phyloP scores from a whole-genome alignment of 2,329 filamentous ascomycete species.

The Exserohilum rostratum region DNA sequence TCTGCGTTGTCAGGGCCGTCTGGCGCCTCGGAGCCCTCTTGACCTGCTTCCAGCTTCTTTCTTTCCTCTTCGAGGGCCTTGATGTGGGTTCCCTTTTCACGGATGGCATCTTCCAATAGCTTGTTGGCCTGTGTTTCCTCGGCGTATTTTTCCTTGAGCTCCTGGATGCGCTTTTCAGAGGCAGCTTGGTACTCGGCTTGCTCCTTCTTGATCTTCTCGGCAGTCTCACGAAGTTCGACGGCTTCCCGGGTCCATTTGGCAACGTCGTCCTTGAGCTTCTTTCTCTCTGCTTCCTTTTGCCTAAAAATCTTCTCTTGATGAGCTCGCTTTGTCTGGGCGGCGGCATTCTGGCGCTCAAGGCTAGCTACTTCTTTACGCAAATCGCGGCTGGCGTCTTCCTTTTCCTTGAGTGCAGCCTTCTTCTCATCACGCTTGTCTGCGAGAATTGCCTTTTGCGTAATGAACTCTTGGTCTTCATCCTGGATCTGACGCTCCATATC shows the following conservation, averaged over 20 bases:
- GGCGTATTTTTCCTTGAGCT: conserved; percentile 49
- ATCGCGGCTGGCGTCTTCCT: conserved; percentile 87
- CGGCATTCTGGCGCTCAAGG: conserved; percentile 80
- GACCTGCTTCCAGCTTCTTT: conserved; percentile 58
- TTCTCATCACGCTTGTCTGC: conserved; percentile 80
- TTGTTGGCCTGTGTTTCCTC: conserved; percentile 58
- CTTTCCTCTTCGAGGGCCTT: conserved; percentile 75
- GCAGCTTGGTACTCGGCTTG: conserved; percentile 44
- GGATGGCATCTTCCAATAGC: conserved; percentile 73
- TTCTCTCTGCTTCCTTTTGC: conserved; percentile 71
- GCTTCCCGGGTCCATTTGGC: conserved; percentile 71
- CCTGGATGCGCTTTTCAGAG: conserved; percentile 50
- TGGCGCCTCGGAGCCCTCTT: conserved; percentile 50
- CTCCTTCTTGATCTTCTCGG: conserved; percentile 54
- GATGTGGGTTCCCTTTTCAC: conserved; percentile 71
- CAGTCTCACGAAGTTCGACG: conserved; percentile 59
- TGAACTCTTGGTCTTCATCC: conserved; percentile 63
- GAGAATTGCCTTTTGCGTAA: conserved; percentile 56
- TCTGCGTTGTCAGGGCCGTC: conserved; percentile 50
- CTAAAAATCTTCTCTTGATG: conserved; percentile 76
- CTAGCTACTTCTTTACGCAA: conserved; percentile 80
- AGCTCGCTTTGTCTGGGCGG: conserved; percentile 76
- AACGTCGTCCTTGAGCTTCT: conserved; percentile 73
- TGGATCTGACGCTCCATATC: conserved; percentile 73
- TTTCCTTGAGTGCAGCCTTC: conserved; percentile 79